A percentile compares a stretch with the other conserved stretches of the same genome.
These are phyloP conservation scores for Populus simonii DNA, from an alignment of 345 rosid genomes.

Conservation along the genomic window DNA sequence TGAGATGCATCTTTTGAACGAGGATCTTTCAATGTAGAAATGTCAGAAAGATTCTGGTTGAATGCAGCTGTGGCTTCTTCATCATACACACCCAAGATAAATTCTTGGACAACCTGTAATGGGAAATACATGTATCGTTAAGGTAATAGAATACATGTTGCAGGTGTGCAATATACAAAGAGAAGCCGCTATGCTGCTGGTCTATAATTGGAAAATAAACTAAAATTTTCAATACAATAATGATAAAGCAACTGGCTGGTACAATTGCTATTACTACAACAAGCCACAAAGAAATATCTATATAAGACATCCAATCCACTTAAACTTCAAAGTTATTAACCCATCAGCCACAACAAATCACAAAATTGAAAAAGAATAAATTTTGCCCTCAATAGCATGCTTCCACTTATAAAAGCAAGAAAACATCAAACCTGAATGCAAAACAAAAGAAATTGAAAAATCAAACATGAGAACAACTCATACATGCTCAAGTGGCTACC, in stretches of 20 bases:
- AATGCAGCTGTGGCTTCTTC: slow-evolving; percentile 70
- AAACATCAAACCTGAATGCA: neutral
- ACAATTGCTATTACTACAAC: neutral
- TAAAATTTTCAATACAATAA: neutral
- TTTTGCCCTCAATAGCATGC: neutral
- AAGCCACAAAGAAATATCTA: neutral
- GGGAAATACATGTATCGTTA: neutral
- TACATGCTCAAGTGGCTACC: neutral
- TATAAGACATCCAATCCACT: neutral
- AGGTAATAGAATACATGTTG: neutral
- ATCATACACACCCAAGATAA: slow-evolving; percentile 73
- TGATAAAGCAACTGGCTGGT: neutral
- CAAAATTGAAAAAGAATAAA: neutral
- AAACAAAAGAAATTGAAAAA: neutral
- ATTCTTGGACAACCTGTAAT: slow-evolving; percentile 75
- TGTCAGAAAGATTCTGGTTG: slow-evolving; percentile 70
- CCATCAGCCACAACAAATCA: neutral
- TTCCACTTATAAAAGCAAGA: neutral
- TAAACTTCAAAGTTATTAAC: neutral
- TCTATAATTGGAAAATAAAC: neutral
- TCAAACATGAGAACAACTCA: neutral
- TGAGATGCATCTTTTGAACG: slow-evolving; percentile 79
- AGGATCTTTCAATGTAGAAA: slow-evolving; percentile 73
- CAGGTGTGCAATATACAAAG: neutral
- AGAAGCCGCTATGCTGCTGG: neutral